phyloP scores from a whole-genome alignment of 2,329 filamentous ascomycete species.

The Colletotrichum costaricense region DNA sequence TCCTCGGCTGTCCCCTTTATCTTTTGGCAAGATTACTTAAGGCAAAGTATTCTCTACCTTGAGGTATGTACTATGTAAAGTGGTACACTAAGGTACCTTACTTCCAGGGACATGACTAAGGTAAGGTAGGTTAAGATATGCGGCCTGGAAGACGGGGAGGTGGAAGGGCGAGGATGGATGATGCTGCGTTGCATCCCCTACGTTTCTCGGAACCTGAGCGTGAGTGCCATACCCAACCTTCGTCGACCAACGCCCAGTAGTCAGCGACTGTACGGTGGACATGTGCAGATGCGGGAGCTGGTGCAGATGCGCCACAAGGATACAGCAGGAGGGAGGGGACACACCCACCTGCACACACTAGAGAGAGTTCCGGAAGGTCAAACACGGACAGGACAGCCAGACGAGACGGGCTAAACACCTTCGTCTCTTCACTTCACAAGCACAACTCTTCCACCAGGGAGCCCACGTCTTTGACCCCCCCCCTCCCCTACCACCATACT shows the following conservation, averaged over 20 bases:
- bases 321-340: neutral
- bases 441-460: neutral
- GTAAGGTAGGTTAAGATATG: neutral
- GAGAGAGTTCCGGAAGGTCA: constrained; percentile 20
- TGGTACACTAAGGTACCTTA: too few relatives aligned
- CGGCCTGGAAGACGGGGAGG: neutral
- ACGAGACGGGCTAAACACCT: neutral
- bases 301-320: neutral
- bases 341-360: too few relatives aligned
- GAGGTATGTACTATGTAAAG: too few relatives aligned
- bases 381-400: neutral
- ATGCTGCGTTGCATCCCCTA: neutral
- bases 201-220: constrained; percentile 7
- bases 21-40: too few relatives aligned
- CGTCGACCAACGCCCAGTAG: neutral
- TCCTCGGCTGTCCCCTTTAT: neutral
- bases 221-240: neutral
- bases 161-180: too few relatives aligned
- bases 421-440: neutral
- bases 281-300: neutral
- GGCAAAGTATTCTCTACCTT: too few relatives aligned
- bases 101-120: too few relatives aligned
- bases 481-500: neutral
- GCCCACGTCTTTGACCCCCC: neutral
- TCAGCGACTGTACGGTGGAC: neutral